Evolutionary conservation across 805 yeast species (phyloP).

Genomic region (Blastobotrys attinorum): DNA sequence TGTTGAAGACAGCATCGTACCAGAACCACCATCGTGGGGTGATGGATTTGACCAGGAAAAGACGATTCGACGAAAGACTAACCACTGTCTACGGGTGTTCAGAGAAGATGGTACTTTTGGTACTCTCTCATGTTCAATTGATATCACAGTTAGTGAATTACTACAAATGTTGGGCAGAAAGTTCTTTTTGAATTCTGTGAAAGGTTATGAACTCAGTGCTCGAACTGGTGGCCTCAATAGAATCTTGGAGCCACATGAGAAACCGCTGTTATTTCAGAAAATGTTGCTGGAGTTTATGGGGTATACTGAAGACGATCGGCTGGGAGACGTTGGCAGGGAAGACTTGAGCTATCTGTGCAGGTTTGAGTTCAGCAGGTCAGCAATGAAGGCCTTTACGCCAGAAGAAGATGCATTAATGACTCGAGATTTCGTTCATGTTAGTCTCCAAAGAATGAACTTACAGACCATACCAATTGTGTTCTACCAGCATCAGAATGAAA

Average conservation of each 20-base stretch:
- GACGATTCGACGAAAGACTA: conserved; percentile 11
- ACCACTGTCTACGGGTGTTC: conserved; percentile 54
- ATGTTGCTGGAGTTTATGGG: conserved; percentile 70
- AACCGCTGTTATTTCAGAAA: conserved; percentile 70
- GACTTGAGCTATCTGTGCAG: conserved; percentile 78
- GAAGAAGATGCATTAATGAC: conserved; percentile 59
- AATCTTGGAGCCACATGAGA: conserved; percentile 61
- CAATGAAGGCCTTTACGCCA: conserved; percentile 49
- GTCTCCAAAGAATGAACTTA: conserved; percentile 62
- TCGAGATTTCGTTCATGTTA: conserved; percentile 63
- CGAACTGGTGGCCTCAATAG: conserved; percentile 71
- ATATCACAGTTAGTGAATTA: conserved; percentile 69
- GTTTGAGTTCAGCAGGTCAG: conserved; percentile 61
- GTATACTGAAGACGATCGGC: conserved; percentile 64
- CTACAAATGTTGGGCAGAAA: conserved; percentile 66
- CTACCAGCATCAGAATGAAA: conserved; percentile 72
- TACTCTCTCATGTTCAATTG: conserved; percentile 70
- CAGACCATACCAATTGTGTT: conserved; percentile 80
- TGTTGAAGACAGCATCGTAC: conserved; percentile 5
- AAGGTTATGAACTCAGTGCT: conserved; percentile 68
- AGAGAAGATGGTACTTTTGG: conserved; percentile 80
- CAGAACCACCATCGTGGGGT: conserved; percentile 20
- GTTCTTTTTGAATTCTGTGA: conserved; percentile 60
- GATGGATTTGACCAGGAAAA: conserved; percentile 19
- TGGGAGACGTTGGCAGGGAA: conserved; percentile 72